Conservation (phyloP, 148 eudicot genomes). For the Vaccinium corymbosum region DNA sequence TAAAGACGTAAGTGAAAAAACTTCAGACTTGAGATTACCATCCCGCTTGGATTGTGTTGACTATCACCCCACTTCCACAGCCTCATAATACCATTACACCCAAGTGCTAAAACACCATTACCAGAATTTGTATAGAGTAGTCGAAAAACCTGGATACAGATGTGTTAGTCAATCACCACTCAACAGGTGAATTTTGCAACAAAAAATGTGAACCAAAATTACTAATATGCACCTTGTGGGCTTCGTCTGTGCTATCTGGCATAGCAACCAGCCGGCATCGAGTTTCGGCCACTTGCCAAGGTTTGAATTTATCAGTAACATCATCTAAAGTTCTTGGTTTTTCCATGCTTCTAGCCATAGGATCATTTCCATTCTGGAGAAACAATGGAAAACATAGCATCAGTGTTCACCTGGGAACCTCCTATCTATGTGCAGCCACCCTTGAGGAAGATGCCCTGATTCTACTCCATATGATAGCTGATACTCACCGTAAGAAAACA, state of each 20-base stretch:
- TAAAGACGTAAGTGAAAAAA: no score
- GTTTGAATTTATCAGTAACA: constrained; percentile 52
- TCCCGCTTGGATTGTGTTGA: no score
- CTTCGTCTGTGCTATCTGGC: constrained; percentile 63
- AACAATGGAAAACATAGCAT: background rate
- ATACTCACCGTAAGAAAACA: no score
- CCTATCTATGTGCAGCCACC: background rate
- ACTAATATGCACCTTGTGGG: constrained; percentile 49
- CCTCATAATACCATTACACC: constrained; percentile 58
- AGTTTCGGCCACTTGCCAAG: constrained; percentile 75
- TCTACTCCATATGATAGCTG: no score
- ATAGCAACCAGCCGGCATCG: constrained; percentile 72
- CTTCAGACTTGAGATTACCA: background rate
- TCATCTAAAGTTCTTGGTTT: constrained; percentile 66
- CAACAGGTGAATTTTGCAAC: background rate
- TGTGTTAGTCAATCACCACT: background rate
- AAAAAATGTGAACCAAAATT: constrained; percentile 9
- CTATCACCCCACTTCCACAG: constrained; percentile 57
- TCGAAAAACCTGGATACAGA: constrained; percentile 53
- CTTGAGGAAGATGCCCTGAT: no score
- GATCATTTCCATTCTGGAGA: constrained; percentile 60
- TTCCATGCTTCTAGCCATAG: constrained; percentile 56
- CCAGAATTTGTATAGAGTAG: constrained; percentile 83
- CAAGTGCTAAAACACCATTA: constrained; percentile 72
- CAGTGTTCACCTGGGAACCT: background rate